Evolutionary conservation across 495 filamentous ascomycete species (phyloP), one percentile per base, ranked within the genome.

Genomic region (Talaromyces stipitatus): DNA sequence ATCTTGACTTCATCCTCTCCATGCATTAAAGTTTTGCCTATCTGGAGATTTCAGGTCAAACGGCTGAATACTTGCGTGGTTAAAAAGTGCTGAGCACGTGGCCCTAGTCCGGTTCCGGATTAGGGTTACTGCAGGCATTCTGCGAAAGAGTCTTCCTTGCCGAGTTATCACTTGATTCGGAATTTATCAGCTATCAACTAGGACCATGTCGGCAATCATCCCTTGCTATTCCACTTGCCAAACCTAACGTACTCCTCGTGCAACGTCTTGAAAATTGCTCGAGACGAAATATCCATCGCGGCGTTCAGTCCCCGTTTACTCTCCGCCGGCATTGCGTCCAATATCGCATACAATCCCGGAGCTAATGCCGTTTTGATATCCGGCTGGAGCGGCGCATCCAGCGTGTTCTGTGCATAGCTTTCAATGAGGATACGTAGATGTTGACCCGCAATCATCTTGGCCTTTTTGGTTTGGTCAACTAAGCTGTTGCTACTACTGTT

Each of bases 381-480:
- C 2, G 78, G 73, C 41, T 78, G 74, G 23, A 84, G 58, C 5
- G 76, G 68, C 2, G 76, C 77, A 10, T 67, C 69, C 20, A 96
- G 76, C 60, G 86, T 84, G 62, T 82, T 79, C 57, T 81, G 74
- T 56, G 88, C 79, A 65, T 91, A 95, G 56, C 82, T 72, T 72
- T 84, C 84, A 29, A 95, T 70, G 22, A 95, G 68, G 52, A 84
- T 82, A 64, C 84, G 85, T 66, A 94, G 78, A 70, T 89, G 82
- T 67, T 87, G 83, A 0, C 88, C 88, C 0, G 87, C 88, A 60
- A 85, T 86, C 6, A 83, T 80, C 66, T 86, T 86, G 26, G 88
- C 89, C 54, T 82, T 85, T 60, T 89, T 87, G 6, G 85, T 87
- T 56, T 89, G 84, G 56, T 91, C 90, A 51, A 83, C 86, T 14